Base-by-base conservation (phyloP, 305 asterid species). In the Andrographis paniculata region DNA sequence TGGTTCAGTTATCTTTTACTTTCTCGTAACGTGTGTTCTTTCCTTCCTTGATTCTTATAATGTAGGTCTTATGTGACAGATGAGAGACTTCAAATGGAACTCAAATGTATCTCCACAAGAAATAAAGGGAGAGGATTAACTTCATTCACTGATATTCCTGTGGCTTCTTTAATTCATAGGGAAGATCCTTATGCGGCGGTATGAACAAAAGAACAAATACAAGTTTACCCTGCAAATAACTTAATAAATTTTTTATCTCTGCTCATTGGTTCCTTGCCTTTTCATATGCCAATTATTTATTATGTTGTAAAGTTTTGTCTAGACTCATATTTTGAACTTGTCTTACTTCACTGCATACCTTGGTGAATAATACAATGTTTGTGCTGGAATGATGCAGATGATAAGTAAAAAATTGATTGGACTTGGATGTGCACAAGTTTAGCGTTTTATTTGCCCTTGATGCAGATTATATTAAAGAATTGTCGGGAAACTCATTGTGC, bases 151-250 rank as follows among this genome's bases (percentile, higher is more conserved):
- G 77, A 78, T 67, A 69, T 83, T 65, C 72, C 73, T 54, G 45
- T 61, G 56, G 80, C 78, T 62, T 70, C 95, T 61, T 63, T 87
- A 64, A 65, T 87, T 73, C 84, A 78, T 66, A 75, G 46, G 54
- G 96, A 87, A 77, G 89, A 83, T 62, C 96, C 96, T 51, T 77
- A 73, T 67, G 89, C 89, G 50, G 99, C 80, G 80, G 96, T 91
- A 86, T 35, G 63, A 52, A 30, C 48, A 27, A 45, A 23, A 13
- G 3, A 1, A 42, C 17, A 42, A 3, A 2, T 10, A 17, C 27
- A 6, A 43, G 41, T 3, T 4, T 4, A 7, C 5, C 9, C 3
- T 9, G 7, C 5, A 4, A 36, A 48, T 11, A 10, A 42, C 12
- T 30, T 37, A 3, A 8, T 24, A 3, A n/a, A 8, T 24, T 4